phyloP scores from a whole-genome alignment of 1,284 basidiomycete species.

The Sanghuangporus weigelae region DNA sequence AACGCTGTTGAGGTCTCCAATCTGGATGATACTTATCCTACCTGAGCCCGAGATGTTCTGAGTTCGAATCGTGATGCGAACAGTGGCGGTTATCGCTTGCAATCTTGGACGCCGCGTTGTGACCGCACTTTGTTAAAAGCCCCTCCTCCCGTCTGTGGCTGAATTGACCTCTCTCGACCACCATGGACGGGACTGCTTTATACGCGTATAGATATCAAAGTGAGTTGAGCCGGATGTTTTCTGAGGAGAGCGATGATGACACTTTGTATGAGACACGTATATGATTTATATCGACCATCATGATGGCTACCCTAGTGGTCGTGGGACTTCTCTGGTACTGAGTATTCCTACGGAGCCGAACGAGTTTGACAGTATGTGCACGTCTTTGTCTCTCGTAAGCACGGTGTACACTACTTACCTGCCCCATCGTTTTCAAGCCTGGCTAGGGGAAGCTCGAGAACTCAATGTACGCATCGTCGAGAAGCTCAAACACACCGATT shows the following conservation, averaged over 20 bases:
- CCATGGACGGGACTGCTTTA: neutral
- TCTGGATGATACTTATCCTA: too few species aligned
- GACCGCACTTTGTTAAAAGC: neutral
- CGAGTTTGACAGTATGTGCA: neutral
- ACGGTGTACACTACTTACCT: neutral
- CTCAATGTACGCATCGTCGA: neutral
- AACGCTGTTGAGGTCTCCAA: too few species aligned
- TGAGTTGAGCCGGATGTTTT: neutral
- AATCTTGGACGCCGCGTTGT: neutral
- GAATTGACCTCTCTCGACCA: neutral
- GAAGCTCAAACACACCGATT: neutral
- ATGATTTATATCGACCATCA: neutral
- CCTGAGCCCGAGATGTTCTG: too few species aligned
- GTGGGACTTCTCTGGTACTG: neutral
- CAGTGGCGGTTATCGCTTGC: too few species aligned
- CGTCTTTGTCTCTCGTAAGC: neutral
- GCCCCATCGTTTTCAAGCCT: neutral
- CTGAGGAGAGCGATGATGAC: neutral
- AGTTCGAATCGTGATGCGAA: too few species aligned
- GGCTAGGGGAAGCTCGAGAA: neutral
- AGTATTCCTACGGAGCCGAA: neutral
- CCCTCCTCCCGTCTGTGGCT: neutral
- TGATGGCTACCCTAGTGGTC: slow-evolving; percentile 5
- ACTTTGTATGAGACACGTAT: neutral
- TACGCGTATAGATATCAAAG: neutral